phyloP scores from a whole-genome alignment of 306 rosid species.

The Sindora glabra region DNA sequence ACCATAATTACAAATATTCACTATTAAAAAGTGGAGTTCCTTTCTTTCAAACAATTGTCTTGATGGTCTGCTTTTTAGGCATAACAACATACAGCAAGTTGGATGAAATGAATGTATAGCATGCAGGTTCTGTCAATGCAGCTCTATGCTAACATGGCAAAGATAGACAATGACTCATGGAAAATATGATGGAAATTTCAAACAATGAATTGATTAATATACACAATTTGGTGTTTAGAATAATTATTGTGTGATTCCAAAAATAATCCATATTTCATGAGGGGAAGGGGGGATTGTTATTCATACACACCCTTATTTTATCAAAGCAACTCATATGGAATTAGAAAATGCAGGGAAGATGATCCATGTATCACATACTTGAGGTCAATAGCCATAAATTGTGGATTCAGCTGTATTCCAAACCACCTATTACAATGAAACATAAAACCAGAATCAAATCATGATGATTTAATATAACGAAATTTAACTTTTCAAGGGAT shows the following conservation, averaged over 20 bases:
- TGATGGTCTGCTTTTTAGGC: not conserved
- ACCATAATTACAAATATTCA: not conserved
- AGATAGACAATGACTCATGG: not conserved
- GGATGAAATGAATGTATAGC: not conserved
- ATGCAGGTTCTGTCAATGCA: not conserved
- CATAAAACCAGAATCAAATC: slow-evolving; percentile 8
- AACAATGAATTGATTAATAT: not conserved
- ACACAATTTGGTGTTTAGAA: not conserved
- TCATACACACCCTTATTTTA: not conserved
- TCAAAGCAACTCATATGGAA: not conserved
- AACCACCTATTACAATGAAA: slow-evolving; percentile 68
- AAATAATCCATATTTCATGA: not conserved
- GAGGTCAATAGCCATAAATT: slow-evolving; percentile 83
- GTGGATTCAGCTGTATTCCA: slow-evolving; percentile 95
- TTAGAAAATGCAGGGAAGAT: slow-evolving; percentile 9
- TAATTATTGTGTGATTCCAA: not conserved
- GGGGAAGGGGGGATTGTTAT: not conserved
- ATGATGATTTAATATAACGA: slow-evolving; percentile 5
- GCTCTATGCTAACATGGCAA: slow-evolving; percentile 9
- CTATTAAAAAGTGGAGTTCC: not conserved
- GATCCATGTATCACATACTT: slow-evolving; percentile 59
- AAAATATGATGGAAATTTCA: not conserved
- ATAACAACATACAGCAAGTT: not conserved
- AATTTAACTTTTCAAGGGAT: slow-evolving; percentile 1
- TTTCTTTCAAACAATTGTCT: not conserved